Evolutionary conservation across 2,329 filamentous ascomycete species (phyloP).

Genomic region (Claviceps fusiformis): DNA sequence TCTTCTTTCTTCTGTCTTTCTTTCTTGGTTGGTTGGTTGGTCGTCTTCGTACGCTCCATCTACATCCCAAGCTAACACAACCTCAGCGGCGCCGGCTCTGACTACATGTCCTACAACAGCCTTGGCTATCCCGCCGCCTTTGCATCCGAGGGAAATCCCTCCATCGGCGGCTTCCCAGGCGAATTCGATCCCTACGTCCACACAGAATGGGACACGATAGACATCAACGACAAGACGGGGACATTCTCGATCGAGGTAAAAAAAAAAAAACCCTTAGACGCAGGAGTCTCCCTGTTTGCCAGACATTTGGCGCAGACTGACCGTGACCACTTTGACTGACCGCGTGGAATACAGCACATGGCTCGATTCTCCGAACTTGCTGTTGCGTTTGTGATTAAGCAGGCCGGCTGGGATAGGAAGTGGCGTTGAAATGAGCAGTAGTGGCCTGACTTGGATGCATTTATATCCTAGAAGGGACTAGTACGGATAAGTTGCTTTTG

Average conservation of each 20-base stretch:
- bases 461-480: neutral
- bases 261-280: no score
- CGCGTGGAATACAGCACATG: conserved; percentile 18
- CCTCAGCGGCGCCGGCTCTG: conserved; percentile 22
- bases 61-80: neutral
- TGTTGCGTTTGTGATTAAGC: conserved; percentile 25
- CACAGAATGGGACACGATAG: conserved; percentile 21
- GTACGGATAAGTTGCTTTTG: no score
- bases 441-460: neutral
- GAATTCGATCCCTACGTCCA: conserved; percentile 27
- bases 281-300: no score
- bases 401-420: conserved; percentile 25
- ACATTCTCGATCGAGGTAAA: conserved; percentile 23
- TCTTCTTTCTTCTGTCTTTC: neutral
- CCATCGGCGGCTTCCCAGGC: conserved; percentile 16
- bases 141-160: conserved; percentile 24
- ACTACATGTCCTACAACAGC: conserved; percentile 27
- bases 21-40: no score
- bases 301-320: no score
- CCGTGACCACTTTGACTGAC: neutral
- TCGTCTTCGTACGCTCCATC: no score
- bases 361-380: conserved; percentile 26
- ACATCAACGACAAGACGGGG: conserved; percentile 23
- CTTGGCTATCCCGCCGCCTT: conserved; percentile 26
- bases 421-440: conserved; percentile 18